A percentile compares a stretch with the other conserved stretches of the same genome.
These are phyloP conservation scores for Aspergillus fijiensis DNA, from an alignment of 2,329 filamentous ascomycete species.

Conservation along the genomic window DNA sequence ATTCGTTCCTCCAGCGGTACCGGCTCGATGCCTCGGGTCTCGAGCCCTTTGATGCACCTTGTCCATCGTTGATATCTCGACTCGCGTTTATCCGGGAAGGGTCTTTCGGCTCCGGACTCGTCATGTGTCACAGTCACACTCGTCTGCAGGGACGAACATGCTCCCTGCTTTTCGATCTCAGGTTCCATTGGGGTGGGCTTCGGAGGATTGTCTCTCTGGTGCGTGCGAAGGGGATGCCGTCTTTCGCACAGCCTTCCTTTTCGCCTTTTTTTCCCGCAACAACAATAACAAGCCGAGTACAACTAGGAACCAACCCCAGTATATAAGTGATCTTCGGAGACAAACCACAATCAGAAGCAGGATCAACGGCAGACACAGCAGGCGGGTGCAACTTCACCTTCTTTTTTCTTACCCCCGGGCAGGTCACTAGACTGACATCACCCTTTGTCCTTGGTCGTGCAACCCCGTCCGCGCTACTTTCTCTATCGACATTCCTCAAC, in stretches of 20 bases:
- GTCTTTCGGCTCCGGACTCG: slow-evolving; percentile 20
- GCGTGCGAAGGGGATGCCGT: not conserved
- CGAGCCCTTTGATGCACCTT: slow-evolving; percentile 25
- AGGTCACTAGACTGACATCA: slow-evolving; percentile 19
- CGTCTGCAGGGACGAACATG: slow-evolving; percentile 23
- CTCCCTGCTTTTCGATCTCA: slow-evolving; percentile 29
- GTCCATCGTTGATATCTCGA: slow-evolving; percentile 26
- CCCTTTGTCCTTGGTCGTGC: slow-evolving; percentile 12
- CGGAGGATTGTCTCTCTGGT: not conserved
- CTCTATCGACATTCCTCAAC: slow-evolving; percentile 20
- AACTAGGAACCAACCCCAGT: not conserved
- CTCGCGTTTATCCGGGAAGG: slow-evolving; percentile 8
- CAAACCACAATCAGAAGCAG: not conserved
- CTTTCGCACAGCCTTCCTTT: not conserved
- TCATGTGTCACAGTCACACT: slow-evolving; percentile 24
- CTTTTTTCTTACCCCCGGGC: not conserved
- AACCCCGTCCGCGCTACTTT: slow-evolving; percentile 15
- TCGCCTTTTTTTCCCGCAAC: not conserved
- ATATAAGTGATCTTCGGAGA: slow-evolving; percentile 11
- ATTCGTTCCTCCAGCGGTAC: slow-evolving; percentile 30
- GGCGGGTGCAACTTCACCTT: not conserved
- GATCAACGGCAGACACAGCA: not conserved
- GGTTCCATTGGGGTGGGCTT: slow-evolving; percentile 13
- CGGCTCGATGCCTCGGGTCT: slow-evolving; percentile 29
- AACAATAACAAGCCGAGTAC: slow-evolving; percentile 5